A percentile compares a stretch with the other conserved stretches of the same genome.
These are phyloP conservation scores for Psilocybe mexicana DNA, from an alignment of 1,284 basidiomycete genomes.

Conservation along the genomic window DNA sequence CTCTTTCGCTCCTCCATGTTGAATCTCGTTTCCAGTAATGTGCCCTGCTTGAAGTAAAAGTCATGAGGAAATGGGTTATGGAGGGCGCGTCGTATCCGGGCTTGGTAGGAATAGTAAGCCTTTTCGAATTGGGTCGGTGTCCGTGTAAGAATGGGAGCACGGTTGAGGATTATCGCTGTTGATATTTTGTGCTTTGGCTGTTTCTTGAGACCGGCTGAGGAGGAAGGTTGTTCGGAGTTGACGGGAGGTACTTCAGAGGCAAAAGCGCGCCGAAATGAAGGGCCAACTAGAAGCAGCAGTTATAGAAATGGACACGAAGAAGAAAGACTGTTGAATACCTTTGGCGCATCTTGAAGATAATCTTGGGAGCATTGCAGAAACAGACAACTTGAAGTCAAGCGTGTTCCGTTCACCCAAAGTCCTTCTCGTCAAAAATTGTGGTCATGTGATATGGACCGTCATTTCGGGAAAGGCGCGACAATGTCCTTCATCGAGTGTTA, in stretches of 20 bases:
- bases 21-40: slow-evolving; percentile 83
- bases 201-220: slow-evolving; percentile 23
- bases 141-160: slow-evolving; percentile 81
- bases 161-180: slow-evolving; percentile 77
- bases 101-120: slow-evolving; percentile 87
- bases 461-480: not conserved
- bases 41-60: slow-evolving; percentile 96
- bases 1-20: slow-evolving; percentile 69
- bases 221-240: slow-evolving; percentile 6
- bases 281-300: slow-evolving; percentile 9
- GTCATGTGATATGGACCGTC: slow-evolving; percentile 20
- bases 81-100: slow-evolving; percentile 79
- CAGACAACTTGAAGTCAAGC: not conserved
- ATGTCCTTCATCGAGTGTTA: not conserved
- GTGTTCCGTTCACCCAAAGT: not conserved
- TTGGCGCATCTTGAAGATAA: slow-evolving; percentile 20
- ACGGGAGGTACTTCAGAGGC: slow-evolving; percentile 23
- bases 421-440: slow-evolving; percentile 16
- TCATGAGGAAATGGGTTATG: slow-evolving; percentile 88
- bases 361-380: slow-evolving; percentile 20
- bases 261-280: slow-evolving; percentile 25
- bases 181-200: slow-evolving; percentile 36
- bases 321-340: slow-evolving; percentile 13
- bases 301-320: not conserved
- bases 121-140: slow-evolving; percentile 78